Percentiles rank a stretch among this genome's conserved stretches.
Conservation (phyloP, 2,329 filamentous ascomycete species). For the Eutypa lata region DNA sequence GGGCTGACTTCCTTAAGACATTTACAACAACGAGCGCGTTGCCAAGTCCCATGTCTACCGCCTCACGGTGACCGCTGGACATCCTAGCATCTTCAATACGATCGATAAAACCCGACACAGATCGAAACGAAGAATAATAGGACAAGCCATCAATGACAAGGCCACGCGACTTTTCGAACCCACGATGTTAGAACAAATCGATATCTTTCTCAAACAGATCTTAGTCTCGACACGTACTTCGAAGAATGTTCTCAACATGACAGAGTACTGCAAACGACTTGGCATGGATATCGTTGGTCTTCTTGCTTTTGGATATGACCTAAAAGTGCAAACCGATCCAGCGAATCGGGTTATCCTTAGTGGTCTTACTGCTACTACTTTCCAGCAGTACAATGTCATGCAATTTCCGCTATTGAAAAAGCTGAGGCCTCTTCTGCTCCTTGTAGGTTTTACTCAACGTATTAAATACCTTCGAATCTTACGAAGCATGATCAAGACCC, state of each 20-base stretch:
- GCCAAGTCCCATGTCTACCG: neutral
- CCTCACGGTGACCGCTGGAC: neutral
- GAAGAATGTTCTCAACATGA: neutral
- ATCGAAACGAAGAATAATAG: neutral
- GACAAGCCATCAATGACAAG: slow-evolving; percentile 2
- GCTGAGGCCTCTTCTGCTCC: slow-evolving; percentile 2
- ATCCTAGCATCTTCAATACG: neutral
- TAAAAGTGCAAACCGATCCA: slow-evolving; percentile 11
- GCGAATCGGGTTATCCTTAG: slow-evolving; percentile 6
- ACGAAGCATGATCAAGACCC: slow-evolving; percentile 7
- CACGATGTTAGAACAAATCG: slow-evolving; percentile 5
- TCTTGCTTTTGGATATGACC: slow-evolving; percentile 19
- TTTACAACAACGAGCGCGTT: neutral
- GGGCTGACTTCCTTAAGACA: neutral
- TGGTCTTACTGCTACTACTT: slow-evolving; percentile 2
- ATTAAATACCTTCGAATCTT: slow-evolving; percentile 5
- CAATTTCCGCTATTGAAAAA: slow-evolving; percentile 12
- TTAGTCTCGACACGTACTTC: neutral
- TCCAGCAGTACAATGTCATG: slow-evolving; percentile 11
- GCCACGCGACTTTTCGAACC: slow-evolving; percentile 18
- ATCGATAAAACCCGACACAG: neutral
- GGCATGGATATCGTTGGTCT: slow-evolving; percentile 3
- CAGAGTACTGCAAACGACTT: neutral
- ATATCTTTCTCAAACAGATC: neutral
- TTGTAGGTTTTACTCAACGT: neutral